Conservation (phyloP, 371 early-diverging fungal species). For the Vairimorpha apis region DNA sequence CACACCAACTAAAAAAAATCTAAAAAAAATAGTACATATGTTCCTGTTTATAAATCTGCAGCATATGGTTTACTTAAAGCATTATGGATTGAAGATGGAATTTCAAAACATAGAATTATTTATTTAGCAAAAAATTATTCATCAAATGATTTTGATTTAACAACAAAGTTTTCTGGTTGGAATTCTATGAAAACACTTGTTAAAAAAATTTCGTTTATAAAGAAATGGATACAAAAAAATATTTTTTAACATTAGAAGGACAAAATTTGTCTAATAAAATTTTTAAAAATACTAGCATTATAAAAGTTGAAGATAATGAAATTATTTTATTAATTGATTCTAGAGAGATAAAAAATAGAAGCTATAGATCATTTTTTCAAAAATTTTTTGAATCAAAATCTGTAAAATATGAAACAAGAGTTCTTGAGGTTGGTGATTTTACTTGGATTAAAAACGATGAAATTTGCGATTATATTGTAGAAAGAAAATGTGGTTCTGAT, state of each 20-base stretch:
- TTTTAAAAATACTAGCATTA: constrained; percentile 28
- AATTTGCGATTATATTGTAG: constrained; percentile 74
- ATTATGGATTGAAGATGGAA: constrained; percentile 64
- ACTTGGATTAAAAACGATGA: constrained; percentile 66
- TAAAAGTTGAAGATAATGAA: neutral
- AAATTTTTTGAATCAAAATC: constrained; percentile 22
- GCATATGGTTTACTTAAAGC: constrained; percentile 75
- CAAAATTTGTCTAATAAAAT: constrained; percentile 15
- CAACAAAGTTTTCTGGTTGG: constrained; percentile 39
- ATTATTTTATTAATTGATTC: constrained; percentile 58
- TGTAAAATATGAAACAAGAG: constrained; percentile 45
- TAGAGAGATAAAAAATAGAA: constrained; percentile 56
- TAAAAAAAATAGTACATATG: constrained; percentile 63
- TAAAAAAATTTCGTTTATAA: constrained; percentile 47
- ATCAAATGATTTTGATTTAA: constrained; percentile 37
- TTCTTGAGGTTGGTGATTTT: constrained; percentile 61
- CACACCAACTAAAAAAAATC: neutral
- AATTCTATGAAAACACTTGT: constrained; percentile 46
- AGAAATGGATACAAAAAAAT: constrained; percentile 44
- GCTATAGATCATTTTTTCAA: constrained; percentile 52
- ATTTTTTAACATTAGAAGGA: constrained; percentile 54
- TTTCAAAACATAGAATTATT: constrained; percentile 38
- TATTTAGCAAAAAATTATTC: constrained; percentile 31
- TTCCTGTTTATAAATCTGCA: constrained; percentile 73
- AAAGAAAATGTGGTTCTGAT: constrained; percentile 86